phyloP scores from a whole-genome alignment of 2,329 filamentous ascomycete species.

The Aspergillus sp. region DNA sequence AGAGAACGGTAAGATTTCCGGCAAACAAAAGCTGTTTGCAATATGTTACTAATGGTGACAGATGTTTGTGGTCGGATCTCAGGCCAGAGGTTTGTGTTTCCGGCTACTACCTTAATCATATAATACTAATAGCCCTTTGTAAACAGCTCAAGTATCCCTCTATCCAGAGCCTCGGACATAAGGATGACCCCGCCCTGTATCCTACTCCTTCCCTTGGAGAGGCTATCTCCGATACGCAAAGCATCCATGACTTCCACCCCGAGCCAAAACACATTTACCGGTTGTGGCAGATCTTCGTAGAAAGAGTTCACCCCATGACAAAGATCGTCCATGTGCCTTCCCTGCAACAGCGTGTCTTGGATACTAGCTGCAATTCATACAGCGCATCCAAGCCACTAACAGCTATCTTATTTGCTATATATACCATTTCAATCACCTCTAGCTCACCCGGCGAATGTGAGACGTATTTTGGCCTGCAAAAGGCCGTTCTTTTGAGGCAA shows the following conservation, averaged over 20 bases:
- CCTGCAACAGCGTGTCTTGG: constrained; percentile 62
- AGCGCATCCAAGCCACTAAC: constrained; percentile 41
- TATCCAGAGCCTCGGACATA: not conserved
- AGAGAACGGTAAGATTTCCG: not conserved
- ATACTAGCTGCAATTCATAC: constrained; percentile 57
- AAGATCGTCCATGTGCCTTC: constrained; percentile 67
- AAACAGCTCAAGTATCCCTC: constrained; percentile 3
- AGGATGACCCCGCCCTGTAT: not conserved
- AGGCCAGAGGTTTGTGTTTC: not conserved
- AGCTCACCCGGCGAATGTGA: constrained; percentile 58
- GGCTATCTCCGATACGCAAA: constrained; percentile 52
- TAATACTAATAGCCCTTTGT: not conserved
- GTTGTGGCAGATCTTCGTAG: constrained; percentile 25
- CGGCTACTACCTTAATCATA: not conserved
- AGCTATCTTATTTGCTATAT: constrained; percentile 62
- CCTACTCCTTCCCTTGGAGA: constrained; percentile 38
- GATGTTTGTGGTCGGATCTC: not conserved
- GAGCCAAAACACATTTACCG: constrained; percentile 20
- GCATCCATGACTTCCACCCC: constrained; percentile 18
- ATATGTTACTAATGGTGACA: not conserved
- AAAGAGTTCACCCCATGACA: constrained; percentile 52
- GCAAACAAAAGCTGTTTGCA: no score
- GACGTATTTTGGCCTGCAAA: constrained; percentile 33
- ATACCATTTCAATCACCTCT: constrained; percentile 59
- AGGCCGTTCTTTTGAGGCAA: constrained; percentile 34